Evolutionary conservation across 2,329 filamentous ascomycete species (phyloP).

Genomic region (Penicillium brasilianum): DNA sequence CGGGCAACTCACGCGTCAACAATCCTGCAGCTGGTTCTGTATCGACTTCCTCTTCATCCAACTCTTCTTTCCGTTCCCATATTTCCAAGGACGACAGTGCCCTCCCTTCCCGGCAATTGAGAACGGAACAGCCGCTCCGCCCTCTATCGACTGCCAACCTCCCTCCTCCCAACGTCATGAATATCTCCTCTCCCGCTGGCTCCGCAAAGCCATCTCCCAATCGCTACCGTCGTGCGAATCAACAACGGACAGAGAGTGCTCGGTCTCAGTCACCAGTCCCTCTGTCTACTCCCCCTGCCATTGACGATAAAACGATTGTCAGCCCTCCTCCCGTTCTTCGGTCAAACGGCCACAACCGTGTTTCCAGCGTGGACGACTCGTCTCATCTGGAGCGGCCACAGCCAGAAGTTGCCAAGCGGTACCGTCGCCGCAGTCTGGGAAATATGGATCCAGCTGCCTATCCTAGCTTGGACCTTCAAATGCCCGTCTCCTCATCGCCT

Average conservation of each 20-base stretch:
- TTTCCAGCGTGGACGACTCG: constrained; percentile 72
- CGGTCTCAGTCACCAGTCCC: constrained; percentile 24
- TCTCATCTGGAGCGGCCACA: constrained; percentile 58
- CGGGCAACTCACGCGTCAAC: constrained; percentile 43
- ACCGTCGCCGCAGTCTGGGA: constrained; percentile 82
- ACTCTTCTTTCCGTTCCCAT: constrained; percentile 52
- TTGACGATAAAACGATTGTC: constrained; percentile 51
- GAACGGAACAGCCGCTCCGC: constrained; percentile 44
- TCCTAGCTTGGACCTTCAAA: constrained; percentile 41
- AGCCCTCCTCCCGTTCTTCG: constrained; percentile 43
- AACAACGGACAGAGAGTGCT: constrained; percentile 60
- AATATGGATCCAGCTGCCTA: constrained; percentile 59
- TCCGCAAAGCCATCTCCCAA: constrained; percentile 73
- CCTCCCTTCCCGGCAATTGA: constrained; percentile 47
- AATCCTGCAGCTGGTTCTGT: constrained; percentile 59
- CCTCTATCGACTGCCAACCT: constrained; percentile 57
- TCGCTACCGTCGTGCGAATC: constrained; percentile 75
- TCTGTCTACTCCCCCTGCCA: constrained; percentile 15
- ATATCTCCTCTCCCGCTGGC: constrained; percentile 55
- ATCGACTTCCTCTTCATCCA: constrained; percentile 58
- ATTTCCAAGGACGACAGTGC: constrained; percentile 57
- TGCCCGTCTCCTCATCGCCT: constrained; percentile 37
- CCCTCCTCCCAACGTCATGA: constrained; percentile 59
- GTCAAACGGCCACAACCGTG: constrained; percentile 60
- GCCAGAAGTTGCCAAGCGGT: constrained; percentile 74